Conservation (phyloP, 352 stramenopile genomes). For the Peronospora tabacina region DNA sequence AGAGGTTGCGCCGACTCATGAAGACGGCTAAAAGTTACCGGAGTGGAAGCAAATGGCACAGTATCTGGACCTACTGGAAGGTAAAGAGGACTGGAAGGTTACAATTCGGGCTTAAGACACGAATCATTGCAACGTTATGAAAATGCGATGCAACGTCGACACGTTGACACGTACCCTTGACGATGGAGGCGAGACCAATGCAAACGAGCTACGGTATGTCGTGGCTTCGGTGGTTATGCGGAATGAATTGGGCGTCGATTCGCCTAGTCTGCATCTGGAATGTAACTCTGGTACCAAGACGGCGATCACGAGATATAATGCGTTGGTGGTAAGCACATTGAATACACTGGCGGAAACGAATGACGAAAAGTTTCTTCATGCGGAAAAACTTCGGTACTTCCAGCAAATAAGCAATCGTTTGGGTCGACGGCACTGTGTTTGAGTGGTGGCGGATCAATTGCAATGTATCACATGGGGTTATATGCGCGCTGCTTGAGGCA, state of each 20-base stretch:
- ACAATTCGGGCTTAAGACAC: conserved; percentile 35
- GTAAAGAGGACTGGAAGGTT: conserved; percentile 53
- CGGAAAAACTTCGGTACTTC: conserved; percentile 51
- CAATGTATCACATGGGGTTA: conserved; percentile 93
- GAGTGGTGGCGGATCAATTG: conserved; percentile 85
- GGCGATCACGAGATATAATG: conserved; percentile 48
- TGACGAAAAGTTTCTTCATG: conserved; percentile 28
- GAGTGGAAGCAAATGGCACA: conserved; percentile 59
- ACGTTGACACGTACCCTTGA: conserved; percentile 27
- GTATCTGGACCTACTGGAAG: conserved; percentile 54
- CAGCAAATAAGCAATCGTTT: conserved; percentile 69
- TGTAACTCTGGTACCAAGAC: conserved; percentile 57
- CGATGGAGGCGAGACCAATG: conserved; percentile 27
- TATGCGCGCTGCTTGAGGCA: conserved; percentile 81
- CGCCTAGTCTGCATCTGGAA: conserved; percentile 43
- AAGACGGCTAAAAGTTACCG: conserved; percentile 42
- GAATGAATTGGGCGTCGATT: conserved; percentile 54
- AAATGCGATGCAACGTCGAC: conserved; percentile 38
- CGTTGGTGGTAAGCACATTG: conserved; percentile 36
- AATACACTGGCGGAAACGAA: conserved; percentile 30
- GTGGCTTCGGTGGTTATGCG: conserved; percentile 55
- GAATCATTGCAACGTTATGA: conserved; percentile 55
- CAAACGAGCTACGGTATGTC: conserved; percentile 52
- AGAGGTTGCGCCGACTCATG: conserved; percentile 52
- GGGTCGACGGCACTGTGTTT: conserved; percentile 88